Conservation (phyloP, 495 filamentous ascomycete species). For the Aspergillus haitiensis region DNA sequence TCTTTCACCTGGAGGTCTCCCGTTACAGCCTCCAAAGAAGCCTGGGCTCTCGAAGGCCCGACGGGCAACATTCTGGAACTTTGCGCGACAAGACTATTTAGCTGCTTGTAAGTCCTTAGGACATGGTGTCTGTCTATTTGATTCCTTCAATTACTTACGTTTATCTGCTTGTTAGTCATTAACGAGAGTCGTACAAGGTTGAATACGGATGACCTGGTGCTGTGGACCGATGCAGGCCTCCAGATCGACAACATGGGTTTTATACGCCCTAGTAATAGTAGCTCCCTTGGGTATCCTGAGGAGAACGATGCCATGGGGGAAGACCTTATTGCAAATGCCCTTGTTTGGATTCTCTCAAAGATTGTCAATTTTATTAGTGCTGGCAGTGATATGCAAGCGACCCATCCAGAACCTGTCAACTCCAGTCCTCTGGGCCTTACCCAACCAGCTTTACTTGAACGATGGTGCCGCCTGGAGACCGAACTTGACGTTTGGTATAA, state of each 20-base stretch:
- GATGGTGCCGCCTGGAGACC: conserved; percentile 55
- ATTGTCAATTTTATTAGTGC: conserved; percentile 62
- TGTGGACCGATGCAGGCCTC: conserved; percentile 64
- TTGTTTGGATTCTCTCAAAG: conserved; percentile 64
- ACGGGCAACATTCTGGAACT: conserved; percentile 64
- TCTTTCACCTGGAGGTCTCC: conserved; percentile 37
- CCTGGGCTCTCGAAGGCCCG: conserved; percentile 53
- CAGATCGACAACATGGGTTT: conserved; percentile 57
- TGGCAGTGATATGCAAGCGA: conserved; percentile 47
- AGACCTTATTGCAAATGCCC: conserved; percentile 61
- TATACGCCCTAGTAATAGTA: conserved; percentile 53
- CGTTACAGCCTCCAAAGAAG: conserved; percentile 33
- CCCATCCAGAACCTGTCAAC: conserved; percentile 31
- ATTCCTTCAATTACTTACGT: neutral
- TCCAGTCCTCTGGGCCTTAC: conserved; percentile 48
- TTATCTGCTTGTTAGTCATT: conserved; percentile 45
- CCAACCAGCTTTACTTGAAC: conserved; percentile 54
- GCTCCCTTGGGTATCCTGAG: conserved; percentile 47
- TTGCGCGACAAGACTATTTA: conserved; percentile 64
- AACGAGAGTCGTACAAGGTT: conserved; percentile 61
- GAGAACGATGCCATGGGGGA: conserved; percentile 55
- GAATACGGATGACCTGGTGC: conserved; percentile 57
- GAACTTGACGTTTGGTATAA: conserved; percentile 61
- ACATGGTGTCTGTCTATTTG: neutral
- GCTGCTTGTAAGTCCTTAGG: conserved; percentile 55